Percentiles rank a stretch among this genome's conserved stretches.
These are phyloP conservation scores for Pseudofabraea citricarpa DNA, from an alignment of 2,329 filamentous ascomycete species.

Conservation along the genomic window DNA sequence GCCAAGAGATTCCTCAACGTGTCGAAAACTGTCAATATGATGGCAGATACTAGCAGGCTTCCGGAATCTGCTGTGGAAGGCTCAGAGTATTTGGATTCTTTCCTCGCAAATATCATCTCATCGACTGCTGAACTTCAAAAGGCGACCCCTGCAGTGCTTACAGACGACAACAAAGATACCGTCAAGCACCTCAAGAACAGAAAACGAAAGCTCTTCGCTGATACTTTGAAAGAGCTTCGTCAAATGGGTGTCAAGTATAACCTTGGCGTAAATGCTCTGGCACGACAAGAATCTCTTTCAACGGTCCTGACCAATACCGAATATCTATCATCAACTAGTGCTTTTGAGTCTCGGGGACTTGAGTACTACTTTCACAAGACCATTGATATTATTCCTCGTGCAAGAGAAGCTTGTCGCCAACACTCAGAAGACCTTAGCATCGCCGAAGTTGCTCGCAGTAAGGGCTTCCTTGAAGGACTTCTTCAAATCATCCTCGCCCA, in stretches of 20 bases:
- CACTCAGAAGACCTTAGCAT: conserved; percentile 82
- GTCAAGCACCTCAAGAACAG: conserved; percentile 87
- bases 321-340: conserved; percentile 26
- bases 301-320: conserved; percentile 59
- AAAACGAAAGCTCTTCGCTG: conserved; percentile 86
- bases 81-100: conserved; percentile 56
- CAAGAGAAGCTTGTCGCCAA: conserved; percentile 62
- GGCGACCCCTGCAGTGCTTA: conserved; percentile 76
- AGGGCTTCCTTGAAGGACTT: conserved; percentile 83
- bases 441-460: conserved; percentile 72
- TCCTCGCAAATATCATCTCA: conserved; percentile 63
- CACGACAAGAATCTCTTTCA: conserved; percentile 67
- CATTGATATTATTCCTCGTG: conserved; percentile 65
- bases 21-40: conserved; percentile 65
- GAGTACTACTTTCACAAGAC: conserved; percentile 77
- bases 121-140: conserved; percentile 72
- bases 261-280: conserved; percentile 66
- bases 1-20: conserved; percentile 68
- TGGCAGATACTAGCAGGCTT: conserved; percentile 58
- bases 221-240: conserved; percentile 76
- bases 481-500: conserved; percentile 62
- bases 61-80: conserved; percentile 50
- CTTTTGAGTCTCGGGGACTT: conserved; percentile 34
- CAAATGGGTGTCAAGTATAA: conserved; percentile 90
- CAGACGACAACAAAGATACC: conserved; percentile 76